Evolutionary conservation across 345 rosid species (phyloP).

Genomic region (Balakata baccata): DNA sequence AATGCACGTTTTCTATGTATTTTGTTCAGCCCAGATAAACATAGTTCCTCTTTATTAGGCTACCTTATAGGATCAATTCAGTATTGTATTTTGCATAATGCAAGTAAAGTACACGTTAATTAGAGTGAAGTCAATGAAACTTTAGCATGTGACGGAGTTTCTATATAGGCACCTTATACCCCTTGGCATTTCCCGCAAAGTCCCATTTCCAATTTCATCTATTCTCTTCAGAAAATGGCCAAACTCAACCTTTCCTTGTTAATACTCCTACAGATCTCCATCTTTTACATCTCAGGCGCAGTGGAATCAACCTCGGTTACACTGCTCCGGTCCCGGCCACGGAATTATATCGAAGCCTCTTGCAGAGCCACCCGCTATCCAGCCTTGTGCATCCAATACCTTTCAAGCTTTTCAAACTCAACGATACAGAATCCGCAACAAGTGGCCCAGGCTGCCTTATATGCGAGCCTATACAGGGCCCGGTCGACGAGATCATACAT

Average conservation of each 20-base stretch:
- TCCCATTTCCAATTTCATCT: not conserved
- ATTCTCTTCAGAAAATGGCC: slow-evolving; percentile 26
- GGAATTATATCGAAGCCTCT: slow-evolving; percentile 40
- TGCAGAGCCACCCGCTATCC: slow-evolving; percentile 62
- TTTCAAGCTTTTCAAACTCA: slow-evolving; percentile 42
- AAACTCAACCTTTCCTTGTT: slow-evolving; percentile 6
- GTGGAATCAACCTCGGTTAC: slow-evolving; percentile 16
- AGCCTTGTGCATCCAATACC: slow-evolving; percentile 46
- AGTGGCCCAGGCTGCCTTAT: slow-evolving; percentile 56
- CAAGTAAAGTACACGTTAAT: slow-evolving; percentile 21
- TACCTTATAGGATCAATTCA: not conserved
- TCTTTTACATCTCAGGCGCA: slow-evolving; percentile 13
- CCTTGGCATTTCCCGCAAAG: too few species aligned
- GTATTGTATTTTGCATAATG: slow-evolving; percentile 12
- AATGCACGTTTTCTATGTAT: slow-evolving; percentile 1
- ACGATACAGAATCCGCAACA: slow-evolving; percentile 46
- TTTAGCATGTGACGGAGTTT: slow-evolving; percentile 18
- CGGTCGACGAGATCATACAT: slow-evolving; percentile 47
- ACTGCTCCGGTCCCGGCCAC: slow-evolving; percentile 3
- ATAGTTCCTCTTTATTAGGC: slow-evolving; percentile 1
- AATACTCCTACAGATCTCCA: slow-evolving; percentile 7
- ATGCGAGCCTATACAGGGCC: slow-evolving; percentile 61
- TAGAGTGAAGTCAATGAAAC: not conserved
- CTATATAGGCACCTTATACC: slow-evolving; percentile 5
- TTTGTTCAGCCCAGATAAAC: slow-evolving; percentile 9